phyloP scores from a whole-genome alignment of 345 rosid species.

The Durio zibethinus region DNA sequence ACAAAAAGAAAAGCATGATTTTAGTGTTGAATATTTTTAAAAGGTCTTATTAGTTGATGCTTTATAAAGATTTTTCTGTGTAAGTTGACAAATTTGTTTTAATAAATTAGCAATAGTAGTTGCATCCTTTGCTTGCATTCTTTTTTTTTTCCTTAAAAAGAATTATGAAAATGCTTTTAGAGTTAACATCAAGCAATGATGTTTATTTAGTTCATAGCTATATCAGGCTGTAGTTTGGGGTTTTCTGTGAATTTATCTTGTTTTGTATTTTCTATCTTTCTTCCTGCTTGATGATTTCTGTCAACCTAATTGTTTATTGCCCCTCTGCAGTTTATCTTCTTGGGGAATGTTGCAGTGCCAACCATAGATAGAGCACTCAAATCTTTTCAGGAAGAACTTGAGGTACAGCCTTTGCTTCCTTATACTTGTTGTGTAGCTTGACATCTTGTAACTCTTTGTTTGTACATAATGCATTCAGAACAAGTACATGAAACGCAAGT shows the following conservation, averaged over 20 bases:
- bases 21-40: background rate
- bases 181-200: background rate
- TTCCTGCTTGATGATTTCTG: conserved; percentile 4
- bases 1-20: background rate
- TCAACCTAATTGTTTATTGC: conserved; percentile 10
- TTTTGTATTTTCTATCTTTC: background rate
- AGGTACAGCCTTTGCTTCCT: conserved; percentile 33
- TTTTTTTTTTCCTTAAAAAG: background rate
- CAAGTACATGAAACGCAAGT: background rate
- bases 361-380: conserved; percentile 28
- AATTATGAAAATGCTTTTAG: background rate
- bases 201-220: background rate
- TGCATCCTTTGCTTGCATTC: background rate
- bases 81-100: background rate
- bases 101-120: background rate
- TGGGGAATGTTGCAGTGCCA: conserved; percentile 36
- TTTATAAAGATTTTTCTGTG: background rate
- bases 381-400: conserved; percentile 37
- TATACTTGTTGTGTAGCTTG: background rate
- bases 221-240: conserved; percentile 14
- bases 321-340: conserved; percentile 52
- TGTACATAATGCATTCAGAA: background rate
- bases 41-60: background rate
- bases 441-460: background rate
- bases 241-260: conserved; percentile 7